Evolutionary conservation across 371 early-diverging fungal species (phyloP), one percentile per base, ranked within the genome.

Genomic region (Haplosporangium sp.): DNA sequence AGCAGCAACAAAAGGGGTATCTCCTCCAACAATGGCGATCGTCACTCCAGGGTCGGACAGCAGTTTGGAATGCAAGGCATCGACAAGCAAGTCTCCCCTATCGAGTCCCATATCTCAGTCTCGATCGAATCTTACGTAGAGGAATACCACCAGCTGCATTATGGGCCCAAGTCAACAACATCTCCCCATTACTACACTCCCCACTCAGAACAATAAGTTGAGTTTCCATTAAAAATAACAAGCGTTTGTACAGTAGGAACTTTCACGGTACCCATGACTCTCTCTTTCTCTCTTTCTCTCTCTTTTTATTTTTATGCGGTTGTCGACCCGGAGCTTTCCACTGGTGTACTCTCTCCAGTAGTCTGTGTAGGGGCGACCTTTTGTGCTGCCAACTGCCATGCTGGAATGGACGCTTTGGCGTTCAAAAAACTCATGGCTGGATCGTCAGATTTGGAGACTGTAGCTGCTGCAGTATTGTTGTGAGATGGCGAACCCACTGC

Each of bases 321-420:
- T 6, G 62, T 51, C 20, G 73, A 6, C 0, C 61, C 67, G 5
- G 69, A 52, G 12, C 58, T 62, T 42, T 61, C 62, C 11, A 51
- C 20, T n/a, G 7, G 6, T 1, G 45, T 40, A n/a, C 59, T n/a
- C 0, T 51, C 56, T 50, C 6, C 50, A 7, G 41, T 47, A 21
- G 45, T 38, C 53, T 50, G 13, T 42, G 48, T 37, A 14, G 55
- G 55, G 18, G 20, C 1, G 9, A 13, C n/a, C 61, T 81, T 80
- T 68, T 64, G 64, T 18, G 85, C 75, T 45, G 88, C 87, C 83
- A 93, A 80, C 83, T 94, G 93, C 95, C 94, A 94, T 38, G 93
- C 84, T 16, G 95, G 95, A 68, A 94, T 92, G 18, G 86, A 74
- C 6, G 87, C 67, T 59, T 68, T 75, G 36, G 58, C 66, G 59